phyloP scores from a whole-genome alignment of 352 stramenopile species.

The Globisporangium cylindrosporum region DNA sequence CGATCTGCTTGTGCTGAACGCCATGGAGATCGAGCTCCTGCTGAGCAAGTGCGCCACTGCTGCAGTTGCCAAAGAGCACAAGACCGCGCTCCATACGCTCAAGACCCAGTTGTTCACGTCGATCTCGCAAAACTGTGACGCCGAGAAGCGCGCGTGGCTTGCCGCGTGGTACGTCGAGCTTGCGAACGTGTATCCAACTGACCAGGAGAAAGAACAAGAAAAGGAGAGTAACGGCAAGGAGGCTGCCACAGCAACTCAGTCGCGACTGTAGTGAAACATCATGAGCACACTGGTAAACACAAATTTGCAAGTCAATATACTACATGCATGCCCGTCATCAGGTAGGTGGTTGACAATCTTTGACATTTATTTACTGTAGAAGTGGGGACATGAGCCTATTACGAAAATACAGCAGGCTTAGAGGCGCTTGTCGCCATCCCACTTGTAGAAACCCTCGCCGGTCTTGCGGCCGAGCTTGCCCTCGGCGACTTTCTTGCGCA shows the following conservation, averaged over 20 bases:
- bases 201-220: background rate
- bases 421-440: constrained; percentile 78
- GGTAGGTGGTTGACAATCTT: background rate
- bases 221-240: background rate
- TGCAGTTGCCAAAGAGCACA: background rate
- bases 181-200: constrained; percentile 29
- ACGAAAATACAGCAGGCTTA: constrained; percentile 17
- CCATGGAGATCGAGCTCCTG: constrained; percentile 45
- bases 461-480: constrained; percentile 96
- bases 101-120: constrained; percentile 39
- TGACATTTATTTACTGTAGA: background rate
- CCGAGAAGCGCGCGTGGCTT: constrained; percentile 60
- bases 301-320: too few species aligned
- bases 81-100: constrained; percentile 24
- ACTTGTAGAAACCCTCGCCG: constrained; percentile 96
- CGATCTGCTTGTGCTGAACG: constrained; percentile 29
- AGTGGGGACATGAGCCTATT: background rate
- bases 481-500: constrained; percentile 90
- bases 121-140: constrained; percentile 56
- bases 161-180: constrained; percentile 60
- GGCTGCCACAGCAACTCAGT: background rate
- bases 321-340: too few species aligned
- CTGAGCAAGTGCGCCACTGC: constrained; percentile 19
- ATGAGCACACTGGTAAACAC: background rate
- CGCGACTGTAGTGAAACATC: background rate